Conservation (phyloP, 1,284 basidiomycete species). For the Moesziomyces parantarcticus region DNA sequence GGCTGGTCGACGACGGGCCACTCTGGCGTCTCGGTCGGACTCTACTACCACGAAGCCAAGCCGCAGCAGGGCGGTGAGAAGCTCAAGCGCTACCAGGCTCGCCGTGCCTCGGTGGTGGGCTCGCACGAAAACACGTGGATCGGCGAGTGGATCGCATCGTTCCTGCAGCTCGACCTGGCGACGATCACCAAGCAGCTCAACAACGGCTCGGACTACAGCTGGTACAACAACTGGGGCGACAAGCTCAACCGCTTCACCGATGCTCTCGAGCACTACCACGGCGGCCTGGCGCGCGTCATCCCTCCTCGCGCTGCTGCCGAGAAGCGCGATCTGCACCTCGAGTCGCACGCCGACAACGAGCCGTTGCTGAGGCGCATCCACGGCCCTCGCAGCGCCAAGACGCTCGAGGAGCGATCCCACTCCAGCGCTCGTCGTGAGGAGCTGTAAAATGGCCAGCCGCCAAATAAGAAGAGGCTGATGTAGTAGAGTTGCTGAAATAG, state of each 20-base stretch:
- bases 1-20: constrained; percentile 57
- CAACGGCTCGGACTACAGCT: constrained; percentile 54
- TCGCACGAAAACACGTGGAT: constrained; percentile 63
- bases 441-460: constrained; percentile 17
- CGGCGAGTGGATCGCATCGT: constrained; percentile 47
- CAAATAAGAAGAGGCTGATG: too few relatives aligned
- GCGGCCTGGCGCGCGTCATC: constrained; percentile 39
- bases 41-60: constrained; percentile 52
- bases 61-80: constrained; percentile 22
- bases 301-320: constrained; percentile 15
- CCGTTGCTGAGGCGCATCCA: constrained; percentile 39
- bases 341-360: constrained; percentile 40
- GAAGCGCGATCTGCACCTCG: constrained; percentile 29
- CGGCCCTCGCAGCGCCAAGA: constrained; percentile 17
- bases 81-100: constrained; percentile 25
- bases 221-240: constrained; percentile 48
- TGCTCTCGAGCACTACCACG: constrained; percentile 51
- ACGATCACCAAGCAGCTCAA: constrained; percentile 48
- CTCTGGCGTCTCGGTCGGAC: constrained; percentile 50
- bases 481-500: too few relatives aligned
- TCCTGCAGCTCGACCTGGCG: constrained; percentile 47
- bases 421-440: constrained; percentile 22
- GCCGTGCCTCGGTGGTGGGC: constrained; percentile 30
- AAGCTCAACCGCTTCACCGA: constrained; percentile 47
- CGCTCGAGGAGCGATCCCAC: constrained; percentile 32